These are phyloP conservation scores for Sarcomyxa edulis DNA, from an alignment of 768 basidiomycete genomes.

Conservation along the genomic window DNA sequence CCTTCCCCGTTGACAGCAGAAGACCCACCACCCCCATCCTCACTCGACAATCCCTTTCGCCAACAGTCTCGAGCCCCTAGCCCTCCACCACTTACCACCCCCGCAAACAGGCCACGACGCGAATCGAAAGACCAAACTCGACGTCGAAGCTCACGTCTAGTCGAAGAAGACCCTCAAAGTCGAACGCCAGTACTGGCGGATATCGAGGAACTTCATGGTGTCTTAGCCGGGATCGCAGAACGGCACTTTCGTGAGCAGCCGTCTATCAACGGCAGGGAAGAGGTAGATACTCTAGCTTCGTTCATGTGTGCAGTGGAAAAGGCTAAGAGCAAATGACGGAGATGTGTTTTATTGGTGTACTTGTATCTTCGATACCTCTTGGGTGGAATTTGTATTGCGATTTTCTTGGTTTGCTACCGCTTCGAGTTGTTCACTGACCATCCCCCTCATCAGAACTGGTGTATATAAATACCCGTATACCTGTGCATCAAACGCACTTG, in stretches of 20 bases:
- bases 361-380: too few species aligned
- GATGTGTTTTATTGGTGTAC: too few species aligned
- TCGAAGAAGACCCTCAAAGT: conserved; percentile 55
- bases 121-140: conserved; percentile 58
- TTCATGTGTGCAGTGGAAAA: conserved; percentile 77
- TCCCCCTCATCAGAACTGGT: too few species aligned
- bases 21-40: conserved; percentile 66
- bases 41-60: conserved; percentile 45
- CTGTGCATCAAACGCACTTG: too few species aligned
- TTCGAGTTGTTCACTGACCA: too few species aligned
- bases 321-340: too few species aligned
- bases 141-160: conserved; percentile 65
- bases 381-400: too few species aligned
- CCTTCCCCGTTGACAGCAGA: conserved; percentile 63
- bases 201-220: conserved; percentile 57
- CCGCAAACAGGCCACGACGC: conserved; percentile 69
- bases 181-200: conserved; percentile 70
- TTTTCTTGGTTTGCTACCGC: too few species aligned
- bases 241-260: conserved; percentile 63
- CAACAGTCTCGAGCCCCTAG: conserved; percentile 46
- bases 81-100: conserved; percentile 42
- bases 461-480: too few species aligned
- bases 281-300: conserved; percentile 76
- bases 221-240: conserved; percentile 67
- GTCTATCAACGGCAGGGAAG: conserved; percentile 50